Percentiles rank a stretch among this genome's conserved stretches.
These are phyloP conservation scores for Trametes gibbosa DNA, from an alignment of 768 basidiomycete genomes.

Conservation along the genomic window DNA sequence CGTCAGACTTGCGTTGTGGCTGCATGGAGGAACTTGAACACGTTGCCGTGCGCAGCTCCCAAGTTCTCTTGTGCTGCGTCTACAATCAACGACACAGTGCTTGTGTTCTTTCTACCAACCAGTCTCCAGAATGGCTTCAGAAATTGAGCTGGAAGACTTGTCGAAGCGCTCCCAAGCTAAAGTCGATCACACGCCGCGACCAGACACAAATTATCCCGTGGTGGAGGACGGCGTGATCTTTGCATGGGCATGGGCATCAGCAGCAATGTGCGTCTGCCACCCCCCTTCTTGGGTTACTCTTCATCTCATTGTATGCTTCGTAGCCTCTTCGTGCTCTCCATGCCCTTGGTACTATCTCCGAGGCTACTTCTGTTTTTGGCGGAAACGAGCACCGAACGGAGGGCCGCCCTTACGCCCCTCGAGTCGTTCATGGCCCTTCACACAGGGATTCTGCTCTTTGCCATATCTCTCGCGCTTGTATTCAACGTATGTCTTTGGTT, in stretches of 20 bases:
- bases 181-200: not conserved
- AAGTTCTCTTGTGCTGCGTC: too few species aligned
- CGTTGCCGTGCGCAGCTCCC: too few species aligned
- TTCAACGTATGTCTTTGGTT: conserved; percentile 45
- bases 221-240: conserved; percentile 30
- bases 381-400: conserved; percentile 41
- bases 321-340: conserved; percentile 26
- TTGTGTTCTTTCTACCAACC: not conserved
- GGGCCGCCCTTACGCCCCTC: conserved; percentile 54
- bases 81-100: too few species aligned
- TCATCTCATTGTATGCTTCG: not conserved
- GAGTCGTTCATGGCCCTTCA: conserved; percentile 71
- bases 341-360: conserved; percentile 47
- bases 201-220: not conserved
- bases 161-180: conserved; percentile 7
- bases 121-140: conserved; percentile 29
- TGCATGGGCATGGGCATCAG: conserved; percentile 40
- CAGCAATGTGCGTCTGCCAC: conserved; percentile 25
- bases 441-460: conserved; percentile 58
- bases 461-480: conserved; percentile 53
- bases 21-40: too few species aligned
- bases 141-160: conserved; percentile 42
- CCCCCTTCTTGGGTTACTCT: not conserved
- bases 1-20: not conserved
- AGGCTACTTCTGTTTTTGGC: conserved; percentile 68